Base-by-base conservation (phyloP, 768 basidiomycete species). In the Ramaria sp. region DNA sequence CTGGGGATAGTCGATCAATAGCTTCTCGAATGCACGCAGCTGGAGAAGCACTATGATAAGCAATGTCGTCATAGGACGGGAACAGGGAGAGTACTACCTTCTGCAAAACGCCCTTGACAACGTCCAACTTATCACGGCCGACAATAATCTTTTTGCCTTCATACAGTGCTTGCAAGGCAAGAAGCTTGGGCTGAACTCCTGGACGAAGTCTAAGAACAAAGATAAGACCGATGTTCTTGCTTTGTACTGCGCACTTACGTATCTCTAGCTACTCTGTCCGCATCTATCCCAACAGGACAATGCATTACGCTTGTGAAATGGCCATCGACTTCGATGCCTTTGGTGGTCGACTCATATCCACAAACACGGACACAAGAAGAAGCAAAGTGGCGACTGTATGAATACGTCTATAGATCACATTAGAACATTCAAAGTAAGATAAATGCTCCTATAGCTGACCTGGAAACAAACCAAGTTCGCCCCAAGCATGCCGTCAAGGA, bases 101-200 rank as follows among this genome's bases (percentile, higher is more conserved):
- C 71, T 98, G 94, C 59, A 97, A 71, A 22, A 99, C 89, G 42
- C 95, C 95, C 71, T 97, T 97, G 62, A 96, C 93, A n/a, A 93
- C 89, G 63, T 98, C 95, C 39, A 98, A 77, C 73, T 99, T 99
- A 69, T 99, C 95, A 7, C 95, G 78, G 16, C 92, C 95, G 12
- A 98, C 88, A 55, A 99, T 93, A 64, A 99, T 97, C 77, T 97
- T 97, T 78, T 97, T 97, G 58, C 88, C 90, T 60, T 90, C 84
- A 67, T 99, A 99, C 13, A 97, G 68, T 18, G 81, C 74, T 25
- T 82, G 73, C 0, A 98, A 77, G 1, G 91, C 85, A 45, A 87
- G 87, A 16, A 95, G 73, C 68, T 95, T 96, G n/a, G 94, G 94
- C 53, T 79, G 71, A 57, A 98, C 84, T 5, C 91, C 92, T 0